Conservation (phyloP, 129 eudicot species). For the Ambrosia trifida region DNA sequence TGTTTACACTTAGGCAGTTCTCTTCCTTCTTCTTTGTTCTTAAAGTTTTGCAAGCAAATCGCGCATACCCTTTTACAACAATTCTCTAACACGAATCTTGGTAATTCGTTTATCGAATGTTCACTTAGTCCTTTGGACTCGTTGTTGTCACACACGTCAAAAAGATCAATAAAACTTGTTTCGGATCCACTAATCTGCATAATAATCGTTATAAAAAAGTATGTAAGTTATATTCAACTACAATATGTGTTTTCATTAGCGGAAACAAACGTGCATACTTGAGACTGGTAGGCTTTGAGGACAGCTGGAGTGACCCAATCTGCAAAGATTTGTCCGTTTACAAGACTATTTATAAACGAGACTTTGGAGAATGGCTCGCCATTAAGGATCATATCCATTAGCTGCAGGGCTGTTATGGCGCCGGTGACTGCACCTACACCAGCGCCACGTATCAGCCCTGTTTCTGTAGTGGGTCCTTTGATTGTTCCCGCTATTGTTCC, state of each 20-base stretch:
- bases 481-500: constrained; percentile 73
- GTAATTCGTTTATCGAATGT: constrained; percentile 48
- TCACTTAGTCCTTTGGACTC: constrained; percentile 50
- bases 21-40: constrained; percentile 54
- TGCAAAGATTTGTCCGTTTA: constrained; percentile 70
- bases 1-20: constrained; percentile 56
- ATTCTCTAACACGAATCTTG: constrained; percentile 35
- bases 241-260: not conserved
- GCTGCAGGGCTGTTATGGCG: constrained; percentile 69
- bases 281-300: constrained; percentile 87
- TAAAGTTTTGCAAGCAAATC: constrained; percentile 53
- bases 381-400: constrained; percentile 57
- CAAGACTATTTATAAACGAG: constrained; percentile 66
- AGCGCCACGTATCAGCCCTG: constrained; percentile 71
- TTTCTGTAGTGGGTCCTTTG: constrained; percentile 79
- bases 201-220: too few relatives aligned
- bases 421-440: constrained; percentile 70
- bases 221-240: not conserved
- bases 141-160: constrained; percentile 52
- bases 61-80: constrained; percentile 35
- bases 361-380: constrained; percentile 90
- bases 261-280: constrained; percentile 40
- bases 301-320: constrained; percentile 94
- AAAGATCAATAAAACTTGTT: constrained; percentile 44
- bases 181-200: constrained; percentile 56